Evolutionary conservation across 768 basidiomycete genomes (phyloP).

Genomic region (Suillus plorans): DNA sequence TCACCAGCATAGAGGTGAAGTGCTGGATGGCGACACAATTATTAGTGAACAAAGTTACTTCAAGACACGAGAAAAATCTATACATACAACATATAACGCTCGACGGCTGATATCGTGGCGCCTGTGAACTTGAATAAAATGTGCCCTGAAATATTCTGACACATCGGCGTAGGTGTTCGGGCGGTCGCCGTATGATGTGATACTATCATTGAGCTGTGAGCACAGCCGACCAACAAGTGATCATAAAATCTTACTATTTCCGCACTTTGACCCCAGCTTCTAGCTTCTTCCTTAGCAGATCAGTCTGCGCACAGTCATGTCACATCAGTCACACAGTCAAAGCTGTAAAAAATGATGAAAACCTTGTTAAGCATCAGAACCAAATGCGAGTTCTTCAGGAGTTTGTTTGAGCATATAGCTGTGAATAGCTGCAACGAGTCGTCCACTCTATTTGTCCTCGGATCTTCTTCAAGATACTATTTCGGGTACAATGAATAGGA

Average conservation of each 20-base stretch:
- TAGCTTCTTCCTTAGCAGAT: conserved; percentile 72
- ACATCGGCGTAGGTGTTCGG: conserved; percentile 71
- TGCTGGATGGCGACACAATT: conserved; percentile 40
- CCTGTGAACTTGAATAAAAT: conserved; percentile 75
- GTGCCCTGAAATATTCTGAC: conserved; percentile 80
- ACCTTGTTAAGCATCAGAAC: conserved; percentile 83
- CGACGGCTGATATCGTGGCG: conserved; percentile 60
- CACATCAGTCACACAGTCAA: conserved; percentile 8
- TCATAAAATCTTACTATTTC: conserved; percentile 61
- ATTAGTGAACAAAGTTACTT: conserved; percentile 6
- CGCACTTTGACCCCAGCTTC: conserved; percentile 64
- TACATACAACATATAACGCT: conserved; percentile 63
- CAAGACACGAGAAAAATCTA: neutral
- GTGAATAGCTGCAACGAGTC: conserved; percentile 82
- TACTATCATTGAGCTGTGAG: conserved; percentile 39
- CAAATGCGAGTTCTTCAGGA: conserved; percentile 69
- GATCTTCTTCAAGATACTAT: conserved; percentile 82
- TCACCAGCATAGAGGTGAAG: conserved; percentile 69
- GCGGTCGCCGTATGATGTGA: conserved; percentile 74
- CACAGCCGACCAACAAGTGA: conserved; percentile 7
- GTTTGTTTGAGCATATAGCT: conserved; percentile 70
- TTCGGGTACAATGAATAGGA: conserved; percentile 11
- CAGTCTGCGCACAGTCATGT: conserved; percentile 45
- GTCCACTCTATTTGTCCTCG: conserved; percentile 74
- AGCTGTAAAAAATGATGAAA: conserved; percentile 11